Evolutionary conservation across 805 yeast genomes (phyloP), one percentile per base, ranked within the genome.

Genomic region (Ogataea saltuana): DNA sequence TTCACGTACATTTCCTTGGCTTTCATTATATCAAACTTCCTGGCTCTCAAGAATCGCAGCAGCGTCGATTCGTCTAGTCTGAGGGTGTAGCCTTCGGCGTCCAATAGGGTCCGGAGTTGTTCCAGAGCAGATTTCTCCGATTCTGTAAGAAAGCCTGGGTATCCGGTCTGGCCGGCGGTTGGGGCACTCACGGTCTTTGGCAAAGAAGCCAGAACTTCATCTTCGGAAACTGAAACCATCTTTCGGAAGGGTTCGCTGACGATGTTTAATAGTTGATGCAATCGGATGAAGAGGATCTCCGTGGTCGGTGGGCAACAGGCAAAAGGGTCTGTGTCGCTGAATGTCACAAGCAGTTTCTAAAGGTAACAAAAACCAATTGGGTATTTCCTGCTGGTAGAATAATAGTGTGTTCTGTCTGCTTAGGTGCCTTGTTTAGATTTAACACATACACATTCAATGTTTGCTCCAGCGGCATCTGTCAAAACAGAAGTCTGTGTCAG

Each of bases 11-110:
- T 93, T 48, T 75, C 79, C 59, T 76, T 75, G 21, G 99, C 86
- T 58, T 82, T 78, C 46, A 70, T 75, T 23, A 90, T 72, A 58
- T 89, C 97, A 61, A 93, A 93, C 74, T 89, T 90, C 69, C 99
- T 82, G 8, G 99, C 99, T 61, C 98, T 81, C 51, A 93, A 72
- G 68, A 93, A 93, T 56, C 99, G 82, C 51, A 79, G 72, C 51
- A 85, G 69, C 3, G 93, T 76, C 12, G 96, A 88, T 58, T 88
- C 96, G 65, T 93, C 99, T 42, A 87, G 67, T 57, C 98, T 81
- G 40, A 79, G 75, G n/a, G 71, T 74, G 69, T 73, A 88, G 4
- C 95, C 96, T 40, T 69, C 75, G 10, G 74, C 83, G 45, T 65
- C 66, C 50, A 90, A 72, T 36, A 74, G 68, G 15, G 68, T 71